Percentiles rank a stretch among this genome's conserved stretches.
Conservation (phyloP, 2,329 filamentous ascomycete species). For the Aschersonia sp. region DNA sequence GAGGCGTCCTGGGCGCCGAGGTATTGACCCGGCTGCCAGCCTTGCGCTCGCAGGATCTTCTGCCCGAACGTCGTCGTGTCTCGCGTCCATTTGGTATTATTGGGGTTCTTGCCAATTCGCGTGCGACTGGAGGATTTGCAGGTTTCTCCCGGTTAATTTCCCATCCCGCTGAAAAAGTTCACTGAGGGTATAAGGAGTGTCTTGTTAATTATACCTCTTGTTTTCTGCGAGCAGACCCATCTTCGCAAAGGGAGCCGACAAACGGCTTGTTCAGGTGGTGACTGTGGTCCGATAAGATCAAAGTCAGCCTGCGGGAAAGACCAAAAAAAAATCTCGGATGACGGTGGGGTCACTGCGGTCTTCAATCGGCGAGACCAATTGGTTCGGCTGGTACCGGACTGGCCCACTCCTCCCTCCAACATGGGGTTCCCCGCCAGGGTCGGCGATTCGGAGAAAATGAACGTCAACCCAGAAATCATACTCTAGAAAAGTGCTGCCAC, state of each 20-base stretch:
- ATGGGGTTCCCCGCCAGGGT: no score
- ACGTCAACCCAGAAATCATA: no score
- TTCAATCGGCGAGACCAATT: not conserved
- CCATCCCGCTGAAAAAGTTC: not conserved
- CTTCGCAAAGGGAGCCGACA: not conserved
- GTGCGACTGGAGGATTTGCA: constrained; percentile 15
- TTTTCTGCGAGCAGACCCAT: constrained; percentile 19
- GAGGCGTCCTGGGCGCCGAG: constrained; percentile 65
- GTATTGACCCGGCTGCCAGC: constrained; percentile 76
- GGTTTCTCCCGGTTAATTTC: not conserved
- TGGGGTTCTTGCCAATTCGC: constrained; percentile 81
- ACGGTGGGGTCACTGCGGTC: not conserved
- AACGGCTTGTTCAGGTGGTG: no score
- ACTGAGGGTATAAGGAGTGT: no score
- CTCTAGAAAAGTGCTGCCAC: no score
- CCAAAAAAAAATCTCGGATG: not conserved
- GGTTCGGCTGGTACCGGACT: not conserved
- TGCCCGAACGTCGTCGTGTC: constrained; percentile 77
- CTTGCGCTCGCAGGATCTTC: constrained; percentile 73
- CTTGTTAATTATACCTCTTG: constrained; percentile 13
- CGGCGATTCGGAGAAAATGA: no score
- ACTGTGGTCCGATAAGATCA: not conserved
- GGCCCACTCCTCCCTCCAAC: not conserved
- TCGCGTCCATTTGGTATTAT: constrained; percentile 86
- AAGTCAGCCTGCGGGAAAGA: not conserved